Percentiles rank a stretch among this genome's conserved stretches.
Evolutionary conservation across 768 basidiomycete genomes (phyloP).

Genomic region (Boletus speciosus): DNA sequence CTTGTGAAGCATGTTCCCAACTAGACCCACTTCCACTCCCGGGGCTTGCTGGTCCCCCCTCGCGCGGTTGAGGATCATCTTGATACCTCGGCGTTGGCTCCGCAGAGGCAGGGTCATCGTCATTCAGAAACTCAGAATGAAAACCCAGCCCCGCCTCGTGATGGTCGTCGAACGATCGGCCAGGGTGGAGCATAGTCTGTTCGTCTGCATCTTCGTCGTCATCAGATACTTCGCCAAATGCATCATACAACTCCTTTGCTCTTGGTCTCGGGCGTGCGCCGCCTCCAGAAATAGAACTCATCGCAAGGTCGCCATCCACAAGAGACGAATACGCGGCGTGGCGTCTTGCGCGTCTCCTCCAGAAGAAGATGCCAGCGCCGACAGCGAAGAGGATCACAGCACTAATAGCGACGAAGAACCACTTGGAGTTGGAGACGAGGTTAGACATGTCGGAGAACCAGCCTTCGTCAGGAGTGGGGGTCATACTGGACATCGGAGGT

Average conservation of each 20-base stretch:
- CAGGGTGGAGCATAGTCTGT: slow-evolving; percentile 53
- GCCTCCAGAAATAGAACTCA: slow-evolving; percentile 61
- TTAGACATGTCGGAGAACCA: slow-evolving; percentile 80
- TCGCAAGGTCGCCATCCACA: slow-evolving; percentile 66
- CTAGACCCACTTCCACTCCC: slow-evolving; percentile 52
- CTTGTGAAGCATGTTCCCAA: slow-evolving; percentile 68
- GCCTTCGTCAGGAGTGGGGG: slow-evolving; percentile 70
- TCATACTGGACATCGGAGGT: slow-evolving; percentile 38
- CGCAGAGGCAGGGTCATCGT: slow-evolving; percentile 54
- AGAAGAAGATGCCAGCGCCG: slow-evolving; percentile 73
- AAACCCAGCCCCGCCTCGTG: slow-evolving; percentile 46
- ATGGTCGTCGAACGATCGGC: slow-evolving; percentile 31
- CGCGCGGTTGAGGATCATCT: slow-evolving; percentile 49
- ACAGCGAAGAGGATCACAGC: slow-evolving; percentile 73
- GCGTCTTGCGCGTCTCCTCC: slow-evolving; percentile 53
- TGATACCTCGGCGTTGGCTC: slow-evolving; percentile 36
- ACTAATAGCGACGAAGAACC: slow-evolving; percentile 89
- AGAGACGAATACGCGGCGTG: slow-evolving; percentile 55
- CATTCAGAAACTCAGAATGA: slow-evolving; percentile 81
- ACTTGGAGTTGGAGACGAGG: slow-evolving; percentile 72
- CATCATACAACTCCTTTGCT: slow-evolving; percentile 92
- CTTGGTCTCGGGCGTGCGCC: slow-evolving; percentile 39
- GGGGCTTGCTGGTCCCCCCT: slow-evolving; percentile 28
- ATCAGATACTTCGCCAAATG: slow-evolving; percentile 88
- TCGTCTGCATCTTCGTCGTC: slow-evolving; percentile 81